Evolutionary conservation across 495 filamentous ascomycete species (phyloP), one percentile per base, ranked within the genome.

Genomic region (Podospora conica): DNA sequence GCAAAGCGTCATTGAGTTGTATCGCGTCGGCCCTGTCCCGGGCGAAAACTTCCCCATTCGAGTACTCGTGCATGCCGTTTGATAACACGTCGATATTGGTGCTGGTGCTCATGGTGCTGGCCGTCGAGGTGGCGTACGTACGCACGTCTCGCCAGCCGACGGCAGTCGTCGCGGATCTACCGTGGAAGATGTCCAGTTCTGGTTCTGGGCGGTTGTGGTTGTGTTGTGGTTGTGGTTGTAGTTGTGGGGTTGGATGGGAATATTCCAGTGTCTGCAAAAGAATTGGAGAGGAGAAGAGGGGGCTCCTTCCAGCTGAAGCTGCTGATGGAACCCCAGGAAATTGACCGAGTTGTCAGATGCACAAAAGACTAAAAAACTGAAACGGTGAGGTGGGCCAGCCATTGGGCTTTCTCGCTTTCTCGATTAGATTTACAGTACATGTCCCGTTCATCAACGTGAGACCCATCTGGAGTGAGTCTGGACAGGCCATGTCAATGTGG

Each of bases 41-140:
- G 53, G 3, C 9, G 21, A 25, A 40, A 24, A 60, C 60, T 67
- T 67, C 65, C 65, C 23, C 60, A 59, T 67, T 67, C 40, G 65
- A 67, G 60, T 15, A 31, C 54, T 48, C 40, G 28, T 63, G 65
- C 65, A 67, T 58, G 22, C 53, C 63, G 63, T 58, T 31, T 63
- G 65, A 56, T 62, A 55, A 53, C 24, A 63, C 31, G 23, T 24
- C 56, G 65, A 67, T 58, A 67, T 67, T 67, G 55, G 65, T 63
- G 33, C 65, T 25, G 11, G 53, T 20, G 58, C 24, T 23, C 28
- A 40, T 48, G n/a, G n/a, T n/a, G n/a, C 40, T 48, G 40, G 40
- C 12, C 31, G 40, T 5, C 6, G 40, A 48, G 40, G 40, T n/a
- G 40, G 40, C n/a, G 40, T 48, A n/a, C 40, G 40, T 48, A 48